Conservation (phyloP, 1,284 basidiomycete genomes). For the Cutaneotrichosporon mucoides region DNA sequence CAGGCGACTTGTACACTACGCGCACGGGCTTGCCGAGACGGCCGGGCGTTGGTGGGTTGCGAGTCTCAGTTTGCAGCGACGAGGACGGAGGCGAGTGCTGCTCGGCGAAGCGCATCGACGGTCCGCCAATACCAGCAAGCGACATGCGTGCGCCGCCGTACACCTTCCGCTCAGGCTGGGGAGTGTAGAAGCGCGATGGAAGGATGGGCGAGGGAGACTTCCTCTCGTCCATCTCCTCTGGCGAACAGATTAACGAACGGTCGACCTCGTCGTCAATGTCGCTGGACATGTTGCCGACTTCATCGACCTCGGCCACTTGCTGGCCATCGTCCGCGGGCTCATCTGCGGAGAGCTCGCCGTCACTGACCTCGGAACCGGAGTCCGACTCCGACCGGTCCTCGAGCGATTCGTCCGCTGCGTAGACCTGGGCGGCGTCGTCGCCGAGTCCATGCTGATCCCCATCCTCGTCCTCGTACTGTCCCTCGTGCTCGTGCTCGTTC, state of each 20-base stretch:
- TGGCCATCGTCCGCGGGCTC: neutral
- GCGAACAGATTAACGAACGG: neutral
- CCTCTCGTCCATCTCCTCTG: neutral
- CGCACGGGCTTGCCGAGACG: constrained; percentile 11
- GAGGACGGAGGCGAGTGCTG: no score
- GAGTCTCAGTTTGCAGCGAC: no score
- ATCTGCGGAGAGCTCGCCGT: neutral
- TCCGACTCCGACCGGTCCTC: no score
- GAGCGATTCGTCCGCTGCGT: no score
- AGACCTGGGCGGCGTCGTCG: no score
- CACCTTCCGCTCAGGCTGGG: constrained; percentile 25
- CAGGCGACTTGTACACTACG: neutral
- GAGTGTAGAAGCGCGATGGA: constrained; percentile 32
- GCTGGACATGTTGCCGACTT: constrained; percentile 3
- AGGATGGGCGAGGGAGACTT: neutral
- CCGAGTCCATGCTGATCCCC: no score
- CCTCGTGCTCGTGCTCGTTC: constrained; percentile 7
- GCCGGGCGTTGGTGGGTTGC: constrained; percentile 13
- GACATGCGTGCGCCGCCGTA: constrained; percentile 17
- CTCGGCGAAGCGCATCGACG: constrained; percentile 12
- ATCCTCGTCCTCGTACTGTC: neutral
- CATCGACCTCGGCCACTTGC: no score
- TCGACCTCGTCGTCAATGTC: constrained; percentile 12
- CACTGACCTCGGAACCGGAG: no score
- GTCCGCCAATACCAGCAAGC: constrained; percentile 19